Evolutionary conservation across 2,329 filamentous ascomycete species (phyloP).

Genomic region (Alternaria panax): DNA sequence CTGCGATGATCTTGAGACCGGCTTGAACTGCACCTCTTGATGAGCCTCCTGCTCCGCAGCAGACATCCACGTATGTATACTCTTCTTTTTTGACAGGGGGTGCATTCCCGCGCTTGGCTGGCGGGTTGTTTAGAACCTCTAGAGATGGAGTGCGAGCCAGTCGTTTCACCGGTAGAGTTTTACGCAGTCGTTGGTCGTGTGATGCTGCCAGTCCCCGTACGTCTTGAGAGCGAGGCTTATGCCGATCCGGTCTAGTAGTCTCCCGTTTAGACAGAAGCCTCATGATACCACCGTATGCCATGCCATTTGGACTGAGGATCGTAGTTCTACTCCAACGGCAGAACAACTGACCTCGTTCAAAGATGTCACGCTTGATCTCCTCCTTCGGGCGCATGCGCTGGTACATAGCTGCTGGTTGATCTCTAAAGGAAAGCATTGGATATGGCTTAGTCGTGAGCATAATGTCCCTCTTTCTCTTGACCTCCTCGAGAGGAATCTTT

Average conservation of each 20-base stretch:
- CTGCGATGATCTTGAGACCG: conserved; percentile 20
- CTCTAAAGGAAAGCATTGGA: background rate
- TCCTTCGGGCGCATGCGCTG: fast-evolving
- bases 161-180: background rate
- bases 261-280: conserved; percentile 1
- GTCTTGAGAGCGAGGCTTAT: too few relatives aligned
- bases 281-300: conserved; percentile 12
- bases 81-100: background rate
- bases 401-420: background rate
- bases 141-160: background rate
- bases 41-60: conserved; percentile 34
- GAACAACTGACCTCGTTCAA: conserved; percentile 9
- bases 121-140: background rate
- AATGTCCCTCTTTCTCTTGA: background rate
- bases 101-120: background rate
- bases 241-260: background rate
- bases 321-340: background rate
- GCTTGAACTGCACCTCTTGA: conserved; percentile 32
- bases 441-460: conserved; percentile 9
- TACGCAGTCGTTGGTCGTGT: background rate
- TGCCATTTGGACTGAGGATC: background rate
- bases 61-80: conserved; percentile 17
- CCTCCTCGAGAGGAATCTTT: background rate
- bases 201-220: background rate
- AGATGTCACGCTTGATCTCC: conserved; percentile 6